These are phyloP conservation scores for Torulaspora microellipsoides DNA, from an alignment of 805 yeast species.

Conservation along the genomic window DNA sequence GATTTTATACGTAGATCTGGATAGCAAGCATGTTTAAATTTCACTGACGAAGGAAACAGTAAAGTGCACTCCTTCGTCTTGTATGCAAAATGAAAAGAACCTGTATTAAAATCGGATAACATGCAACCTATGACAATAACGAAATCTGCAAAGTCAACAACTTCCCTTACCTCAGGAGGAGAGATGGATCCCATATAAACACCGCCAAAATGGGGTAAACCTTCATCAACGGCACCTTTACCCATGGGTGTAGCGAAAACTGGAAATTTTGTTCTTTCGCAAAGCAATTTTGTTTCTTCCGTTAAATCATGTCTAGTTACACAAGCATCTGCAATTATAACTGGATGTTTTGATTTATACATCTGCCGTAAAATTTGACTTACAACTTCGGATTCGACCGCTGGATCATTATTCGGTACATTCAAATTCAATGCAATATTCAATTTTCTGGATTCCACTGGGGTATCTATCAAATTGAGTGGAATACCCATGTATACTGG, in stretches of 20 bases:
- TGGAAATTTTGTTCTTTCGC: conserved; percentile 44
- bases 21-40: conserved; percentile 47
- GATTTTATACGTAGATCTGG: conserved; percentile 52
- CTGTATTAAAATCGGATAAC: conserved; percentile 55
- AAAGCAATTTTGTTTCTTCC: conserved; percentile 39
- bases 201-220: conserved; percentile 52
- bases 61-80: conserved; percentile 50
- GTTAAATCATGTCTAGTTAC: conserved; percentile 52
- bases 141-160: conserved; percentile 52
- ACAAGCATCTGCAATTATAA: conserved; percentile 60
- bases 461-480: conserved; percentile 47
- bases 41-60: conserved; percentile 52
- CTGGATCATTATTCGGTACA: conserved; percentile 19
- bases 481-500: conserved; percentile 77
- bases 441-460: conserved; percentile 38
- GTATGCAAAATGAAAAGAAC: conserved; percentile 50
- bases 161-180: conserved; percentile 41
- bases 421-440: conserved; percentile 32
- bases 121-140: conserved; percentile 62
- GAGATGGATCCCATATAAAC: conserved; percentile 58
- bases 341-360: conserved; percentile 48
- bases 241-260: conserved; percentile 55
- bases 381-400: conserved; percentile 33
- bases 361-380: conserved; percentile 46
- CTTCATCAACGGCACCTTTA: conserved; percentile 60